Conservation (phyloP, 192 early-diverging fungal species). For the Gigaspora rosea region DNA sequence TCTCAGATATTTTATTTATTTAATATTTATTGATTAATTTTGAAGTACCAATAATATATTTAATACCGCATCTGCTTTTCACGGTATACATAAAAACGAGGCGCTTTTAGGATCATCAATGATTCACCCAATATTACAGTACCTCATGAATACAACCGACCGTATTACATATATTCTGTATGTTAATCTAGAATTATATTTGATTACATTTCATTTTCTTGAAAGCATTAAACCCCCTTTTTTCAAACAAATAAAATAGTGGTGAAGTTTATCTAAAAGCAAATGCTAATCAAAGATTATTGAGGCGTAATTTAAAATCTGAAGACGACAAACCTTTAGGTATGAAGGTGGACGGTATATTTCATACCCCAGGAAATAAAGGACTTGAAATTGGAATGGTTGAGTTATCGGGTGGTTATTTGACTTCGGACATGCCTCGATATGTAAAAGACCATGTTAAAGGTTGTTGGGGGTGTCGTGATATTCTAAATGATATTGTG, state of each 20-base stretch:
- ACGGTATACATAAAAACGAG: conserved; percentile 1
- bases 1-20: neutral
- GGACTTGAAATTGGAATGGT: conserved; percentile 31
- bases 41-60: conserved; percentile 3
- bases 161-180: neutral
- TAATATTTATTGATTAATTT: neutral
- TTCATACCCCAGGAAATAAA: conserved; percentile 17
- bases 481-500: conserved; percentile 24
- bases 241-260: conserved; percentile 8
- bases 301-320: neutral
- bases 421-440: conserved; percentile 22
- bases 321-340: conserved; percentile 19
- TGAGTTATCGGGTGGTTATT: conserved; percentile 24
- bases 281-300: conserved; percentile 8
- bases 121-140: conserved; percentile 6
- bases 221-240: neutral
- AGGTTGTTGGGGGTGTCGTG: conserved; percentile 16
- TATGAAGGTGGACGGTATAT: conserved; percentile 13
- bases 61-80: neutral
- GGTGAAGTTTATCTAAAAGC: conserved; percentile 6
- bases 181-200: conserved; percentile 4
- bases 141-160: neutral
- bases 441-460: conserved; percentile 32
- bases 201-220: conserved; percentile 7
- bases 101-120: neutral